phyloP scores from a whole-genome alignment of 108 stramenopile genomes.

The Cyclostephanos tholiformis region DNA sequence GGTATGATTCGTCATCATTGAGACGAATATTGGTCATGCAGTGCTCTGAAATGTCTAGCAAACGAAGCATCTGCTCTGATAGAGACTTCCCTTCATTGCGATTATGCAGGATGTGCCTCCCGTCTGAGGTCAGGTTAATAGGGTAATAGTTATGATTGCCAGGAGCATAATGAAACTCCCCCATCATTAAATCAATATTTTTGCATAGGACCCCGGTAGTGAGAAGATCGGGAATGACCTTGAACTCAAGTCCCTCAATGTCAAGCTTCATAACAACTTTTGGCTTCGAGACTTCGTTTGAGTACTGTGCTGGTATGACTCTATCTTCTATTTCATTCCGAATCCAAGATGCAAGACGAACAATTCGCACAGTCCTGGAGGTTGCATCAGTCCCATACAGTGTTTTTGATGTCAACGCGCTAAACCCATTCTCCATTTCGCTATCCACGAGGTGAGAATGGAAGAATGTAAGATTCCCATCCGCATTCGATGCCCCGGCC shows the following conservation, averaged over 20 bases:
- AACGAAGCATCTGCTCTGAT: neutral
- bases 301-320: neutral
- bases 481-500: conserved; percentile 27
- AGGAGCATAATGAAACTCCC: conserved; percentile 35
- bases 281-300: conserved; percentile 20
- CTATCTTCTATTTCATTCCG: conserved; percentile 5
- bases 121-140: conserved; percentile 14
- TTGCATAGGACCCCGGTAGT: conserved; percentile 21
- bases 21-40: conserved; percentile 16
- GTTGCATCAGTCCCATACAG: conserved; percentile 14
- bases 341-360: conserved; percentile 45
- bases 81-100: neutral
- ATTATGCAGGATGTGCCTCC: conserved; percentile 2
- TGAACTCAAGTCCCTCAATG: conserved; percentile 40
- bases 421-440: conserved; percentile 34
- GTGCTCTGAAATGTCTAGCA: conserved; percentile 18
- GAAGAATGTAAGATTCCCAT: conserved; percentile 38
- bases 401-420: neutral
- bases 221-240: conserved; percentile 38
- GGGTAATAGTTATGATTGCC: conserved; percentile 11
- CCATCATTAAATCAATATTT: conserved; percentile 31
- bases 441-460: conserved; percentile 11
- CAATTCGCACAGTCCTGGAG: conserved; percentile 21
- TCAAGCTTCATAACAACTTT: conserved; percentile 45
- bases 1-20: conserved; percentile 22